These are phyloP conservation scores for Microbotryum lychnidis-dioicae DNA, from an alignment of 1,284 basidiomycete species.

Conservation along the genomic window DNA sequence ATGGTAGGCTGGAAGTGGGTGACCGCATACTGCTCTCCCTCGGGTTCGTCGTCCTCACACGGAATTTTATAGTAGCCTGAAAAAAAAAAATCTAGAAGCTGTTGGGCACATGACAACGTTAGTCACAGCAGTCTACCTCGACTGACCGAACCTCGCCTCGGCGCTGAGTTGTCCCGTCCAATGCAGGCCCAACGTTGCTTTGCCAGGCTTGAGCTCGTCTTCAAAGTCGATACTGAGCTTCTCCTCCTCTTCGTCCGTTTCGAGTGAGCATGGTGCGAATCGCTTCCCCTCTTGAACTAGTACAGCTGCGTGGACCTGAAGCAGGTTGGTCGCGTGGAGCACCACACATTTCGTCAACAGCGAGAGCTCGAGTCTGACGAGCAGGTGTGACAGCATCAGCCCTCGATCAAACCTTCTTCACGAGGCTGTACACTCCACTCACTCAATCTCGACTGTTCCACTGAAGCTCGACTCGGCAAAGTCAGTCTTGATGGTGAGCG, in stretches of 20 bases:
- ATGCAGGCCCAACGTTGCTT: constrained; percentile 42
- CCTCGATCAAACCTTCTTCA: not conserved
- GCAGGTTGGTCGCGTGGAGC: constrained; percentile 51
- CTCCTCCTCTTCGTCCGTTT: constrained; percentile 42
- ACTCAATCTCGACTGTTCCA: constrained; percentile 69
- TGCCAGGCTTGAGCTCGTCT: constrained; percentile 53
- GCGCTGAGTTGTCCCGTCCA: constrained; percentile 55
- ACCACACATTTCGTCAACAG: constrained; percentile 55
- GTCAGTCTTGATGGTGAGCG: constrained; percentile 72
- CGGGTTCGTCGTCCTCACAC: constrained; percentile 52
- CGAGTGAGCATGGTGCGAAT: too few relatives aligned
- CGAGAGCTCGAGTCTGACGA: constrained; percentile 57
- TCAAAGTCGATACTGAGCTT: constrained; percentile 53
- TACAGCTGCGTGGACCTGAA: constrained; percentile 60
- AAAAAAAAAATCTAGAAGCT: not conserved
- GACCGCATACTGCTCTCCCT: constrained; percentile 45
- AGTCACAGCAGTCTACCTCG: not conserved
- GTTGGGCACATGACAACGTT: not conserved
- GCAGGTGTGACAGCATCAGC: not conserved
- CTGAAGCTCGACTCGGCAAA: constrained; percentile 63
- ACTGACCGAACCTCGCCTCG: constrained; percentile 53
- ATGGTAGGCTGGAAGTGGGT: constrained; percentile 63
- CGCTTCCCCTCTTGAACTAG: constrained; percentile 51
- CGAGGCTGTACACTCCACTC: constrained; percentile 7
- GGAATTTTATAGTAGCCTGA: constrained; percentile 41